Percentiles rank a stretch among this genome's conserved stretches.
phyloP scores from a whole-genome alignment of 108 stramenopile genomes.

The Pseudonitzschia pungens region DNA sequence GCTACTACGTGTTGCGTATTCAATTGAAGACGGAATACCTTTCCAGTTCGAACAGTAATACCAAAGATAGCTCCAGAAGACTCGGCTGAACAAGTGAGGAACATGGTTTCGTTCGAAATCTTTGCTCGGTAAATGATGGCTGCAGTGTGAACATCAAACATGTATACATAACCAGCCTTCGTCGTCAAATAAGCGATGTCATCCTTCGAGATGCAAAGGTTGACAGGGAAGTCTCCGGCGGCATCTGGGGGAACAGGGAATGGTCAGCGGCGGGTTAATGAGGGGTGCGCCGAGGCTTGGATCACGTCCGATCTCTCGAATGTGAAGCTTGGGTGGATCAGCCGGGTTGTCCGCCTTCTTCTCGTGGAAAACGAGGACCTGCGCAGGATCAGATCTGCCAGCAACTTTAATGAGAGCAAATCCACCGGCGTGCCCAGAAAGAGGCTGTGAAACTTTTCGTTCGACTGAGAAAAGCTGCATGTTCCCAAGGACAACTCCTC shows the following conservation, averaged over 20 bases:
- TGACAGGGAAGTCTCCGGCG: slow-evolving; percentile 95
- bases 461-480: slow-evolving; percentile 99
- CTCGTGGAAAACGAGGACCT: slow-evolving; percentile 95
- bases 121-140: slow-evolving; percentile 94
- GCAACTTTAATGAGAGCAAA: slow-evolving; percentile 88
- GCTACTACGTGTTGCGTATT: slow-evolving; percentile 92
- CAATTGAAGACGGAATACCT: slow-evolving; percentile 89
- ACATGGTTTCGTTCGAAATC: slow-evolving; percentile 96
- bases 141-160: slow-evolving; percentile 97
- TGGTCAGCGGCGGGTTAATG: slow-evolving; percentile 78
- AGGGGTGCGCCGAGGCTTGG: slow-evolving; percentile 92
- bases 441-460: slow-evolving; percentile 93
- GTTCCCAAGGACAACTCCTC: slow-evolving; percentile 87
- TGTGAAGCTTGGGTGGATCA: slow-evolving; percentile 85
- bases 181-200: slow-evolving; percentile 95
- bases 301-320: slow-evolving; percentile 99
- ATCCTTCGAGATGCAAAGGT: slow-evolving; percentile 88
- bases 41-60: slow-evolving; percentile 93
- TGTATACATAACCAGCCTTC: slow-evolving; percentile 97
- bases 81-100: slow-evolving; percentile 86
- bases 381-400: slow-evolving; percentile 90
- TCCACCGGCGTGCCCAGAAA: slow-evolving; percentile 93
- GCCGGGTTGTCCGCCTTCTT: slow-evolving; percentile 86
- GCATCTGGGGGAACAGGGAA: slow-evolving; percentile 97
- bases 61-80: slow-evolving; percentile 88